These are phyloP conservation scores for Blastocystis sp. DNA, from an alignment of 352 stramenopile genomes.

Conservation along the genomic window DNA sequence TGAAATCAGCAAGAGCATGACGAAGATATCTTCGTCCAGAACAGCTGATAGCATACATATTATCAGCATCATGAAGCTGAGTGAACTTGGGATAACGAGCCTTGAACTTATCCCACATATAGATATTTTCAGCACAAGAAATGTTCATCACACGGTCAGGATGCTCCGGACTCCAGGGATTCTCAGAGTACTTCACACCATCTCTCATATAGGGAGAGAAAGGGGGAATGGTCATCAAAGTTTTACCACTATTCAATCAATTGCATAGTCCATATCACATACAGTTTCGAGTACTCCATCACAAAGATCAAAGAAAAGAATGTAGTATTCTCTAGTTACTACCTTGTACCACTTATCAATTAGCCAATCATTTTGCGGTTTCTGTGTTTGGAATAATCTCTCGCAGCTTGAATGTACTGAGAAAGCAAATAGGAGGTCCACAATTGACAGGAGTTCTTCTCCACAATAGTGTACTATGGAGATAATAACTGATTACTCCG, in stretches of 20 bases:
- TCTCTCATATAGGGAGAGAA: slow-evolving; percentile 54
- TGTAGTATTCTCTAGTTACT: neutral
- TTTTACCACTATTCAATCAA: slow-evolving; percentile 40
- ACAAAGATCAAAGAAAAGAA: neutral
- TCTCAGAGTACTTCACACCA: slow-evolving; percentile 55
- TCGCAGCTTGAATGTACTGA: too few relatives aligned
- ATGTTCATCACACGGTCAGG: slow-evolving; percentile 62
- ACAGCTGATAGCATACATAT: slow-evolving; percentile 53
- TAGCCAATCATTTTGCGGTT: slow-evolving; percentile 31
- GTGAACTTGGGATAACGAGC: slow-evolving; percentile 39
- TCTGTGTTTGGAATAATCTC: too few relatives aligned
- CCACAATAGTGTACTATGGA: too few relatives aligned
- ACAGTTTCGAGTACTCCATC: slow-evolving; percentile 53
- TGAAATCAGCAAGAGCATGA: slow-evolving; percentile 50
- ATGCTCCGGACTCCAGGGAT: slow-evolving; percentile 49
- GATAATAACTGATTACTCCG: neutral
- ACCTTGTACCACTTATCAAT: slow-evolving; percentile 16
- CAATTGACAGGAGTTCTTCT: too few relatives aligned
- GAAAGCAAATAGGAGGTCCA: too few relatives aligned
- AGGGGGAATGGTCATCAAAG: slow-evolving; percentile 21
- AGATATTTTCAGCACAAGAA: slow-evolving; percentile 53
- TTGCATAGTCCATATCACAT: neutral
- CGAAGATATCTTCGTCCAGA: slow-evolving; percentile 37
- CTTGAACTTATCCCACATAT: slow-evolving; percentile 55
- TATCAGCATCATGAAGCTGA: slow-evolving; percentile 25